phyloP scores from a whole-genome alignment of 441 rosid genomes.

The California macrophylla region DNA sequence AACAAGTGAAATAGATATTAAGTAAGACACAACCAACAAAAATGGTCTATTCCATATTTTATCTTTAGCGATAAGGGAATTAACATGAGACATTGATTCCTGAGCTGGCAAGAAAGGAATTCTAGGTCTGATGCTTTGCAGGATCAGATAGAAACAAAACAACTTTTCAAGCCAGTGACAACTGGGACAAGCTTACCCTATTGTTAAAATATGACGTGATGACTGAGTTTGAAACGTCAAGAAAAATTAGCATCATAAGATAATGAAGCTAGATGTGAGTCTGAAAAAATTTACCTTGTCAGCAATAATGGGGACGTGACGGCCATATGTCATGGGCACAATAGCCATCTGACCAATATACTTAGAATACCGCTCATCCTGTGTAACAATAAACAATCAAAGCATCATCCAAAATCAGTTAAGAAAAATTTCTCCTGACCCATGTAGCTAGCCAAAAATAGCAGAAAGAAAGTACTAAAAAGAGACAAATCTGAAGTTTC shows the following conservation, averaged over 20 bases:
- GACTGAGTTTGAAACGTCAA: background rate
- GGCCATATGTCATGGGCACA: slow-evolving; percentile 98
- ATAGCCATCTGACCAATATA: slow-evolving; percentile 80
- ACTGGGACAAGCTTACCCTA: background rate
- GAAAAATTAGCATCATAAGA: slow-evolving; percentile 4
- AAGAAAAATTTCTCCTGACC: slow-evolving; percentile 7
- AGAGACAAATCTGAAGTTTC: background rate
- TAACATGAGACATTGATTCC: background rate
- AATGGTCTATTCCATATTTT: background rate
- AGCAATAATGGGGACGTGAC: slow-evolving; percentile 81
- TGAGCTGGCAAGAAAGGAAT: background rate
- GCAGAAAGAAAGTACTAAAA: background rate
- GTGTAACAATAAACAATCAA: slow-evolving; percentile 21
- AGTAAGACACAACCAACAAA: background rate
- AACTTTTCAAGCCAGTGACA: background rate
- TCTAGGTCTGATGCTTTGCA: background rate
- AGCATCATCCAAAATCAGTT: slow-evolving; percentile 6
- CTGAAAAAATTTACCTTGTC: slow-evolving; percentile 48
- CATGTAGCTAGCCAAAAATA: background rate
- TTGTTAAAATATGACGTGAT: background rate
- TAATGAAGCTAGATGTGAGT: slow-evolving; percentile 2
- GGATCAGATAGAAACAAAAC: background rate
- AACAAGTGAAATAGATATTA: background rate
- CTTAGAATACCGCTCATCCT: slow-evolving; percentile 86
- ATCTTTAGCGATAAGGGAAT: background rate